Base-by-base conservation (phyloP, 805 yeast genomes). In the Lachancea sp. region DNA sequence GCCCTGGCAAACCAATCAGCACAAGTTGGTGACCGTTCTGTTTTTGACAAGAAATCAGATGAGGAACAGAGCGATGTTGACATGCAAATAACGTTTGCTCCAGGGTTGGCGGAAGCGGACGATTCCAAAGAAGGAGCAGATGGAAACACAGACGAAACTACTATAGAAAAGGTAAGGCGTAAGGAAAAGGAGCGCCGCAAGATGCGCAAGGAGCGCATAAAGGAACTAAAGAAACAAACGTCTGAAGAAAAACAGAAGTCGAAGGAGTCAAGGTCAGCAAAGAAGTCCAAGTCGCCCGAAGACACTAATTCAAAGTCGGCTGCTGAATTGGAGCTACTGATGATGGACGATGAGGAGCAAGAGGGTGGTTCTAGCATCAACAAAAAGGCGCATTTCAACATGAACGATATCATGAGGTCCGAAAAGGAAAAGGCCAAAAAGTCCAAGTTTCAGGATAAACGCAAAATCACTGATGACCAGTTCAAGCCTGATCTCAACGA, bases 61-160 rank as follows among this genome's bases (percentile, higher is more conserved):
- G 76, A 69, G 12, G 74, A 68, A 15, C 82, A 78, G 25, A 83
- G 72, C 40, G 91, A 80, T 39, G 82, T 85, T 25, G 96, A 89
- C 58, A 85, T 93, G 88, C 98, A 93, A 63, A 86, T 93, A 55
- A 89, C 97, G 0, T 93, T 93, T 65, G 88, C 90, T 32, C 96
- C 98, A 2, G 97, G 87, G 2, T 66, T 89, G 43, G 75, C 74
- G 37, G 78, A 72, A 17, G 67, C 58, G 33, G 66, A 57, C 2
- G 52, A 46, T 17, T 53, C 51, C 2, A 56, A 62, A 19, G 57
- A 62, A 10, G 69, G 59, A 11, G 66, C 58, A 32, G 71, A 58
- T 20, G 78, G 69, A 13, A 40, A 40, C 8, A 33, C 37, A 15
- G 85, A 83, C 42, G 87, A 85, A 58, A 71, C 82, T 9, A 82